Conservation (phyloP, 352 stramenopile species). For the Phytopythium cucurbitacearum region DNA sequence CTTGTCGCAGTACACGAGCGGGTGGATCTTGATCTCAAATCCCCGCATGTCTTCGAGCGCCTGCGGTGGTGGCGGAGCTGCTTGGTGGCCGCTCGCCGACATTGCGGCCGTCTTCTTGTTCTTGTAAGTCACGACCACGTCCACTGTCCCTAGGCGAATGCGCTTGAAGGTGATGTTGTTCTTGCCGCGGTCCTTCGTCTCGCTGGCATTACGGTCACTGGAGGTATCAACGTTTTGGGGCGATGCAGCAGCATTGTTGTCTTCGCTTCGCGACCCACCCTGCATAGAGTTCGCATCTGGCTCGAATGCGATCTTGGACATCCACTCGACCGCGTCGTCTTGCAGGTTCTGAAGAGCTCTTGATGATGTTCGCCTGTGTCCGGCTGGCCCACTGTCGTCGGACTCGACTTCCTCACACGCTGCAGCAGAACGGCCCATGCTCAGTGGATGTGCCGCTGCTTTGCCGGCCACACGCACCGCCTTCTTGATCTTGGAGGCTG, state of each 20-base stretch:
- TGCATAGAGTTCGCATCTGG: background rate
- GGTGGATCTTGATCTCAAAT: conserved; percentile 82
- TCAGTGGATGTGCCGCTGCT: conserved; percentile 44
- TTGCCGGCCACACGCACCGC: conserved; percentile 61
- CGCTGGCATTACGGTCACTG: conserved; percentile 19
- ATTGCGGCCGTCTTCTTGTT: conserved; percentile 47
- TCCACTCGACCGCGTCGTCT: conserved; percentile 41
- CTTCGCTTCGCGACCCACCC: background rate
- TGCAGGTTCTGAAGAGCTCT: conserved; percentile 24
- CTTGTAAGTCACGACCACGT: conserved; percentile 80
- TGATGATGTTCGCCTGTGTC: background rate
- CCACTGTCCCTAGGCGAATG: conserved; percentile 70
- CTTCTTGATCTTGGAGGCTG: conserved; percentile 40
- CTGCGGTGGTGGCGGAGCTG: conserved; percentile 22
- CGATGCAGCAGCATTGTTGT: background rate
- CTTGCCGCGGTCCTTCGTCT: conserved; percentile 38
- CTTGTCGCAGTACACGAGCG: conserved; percentile 86
- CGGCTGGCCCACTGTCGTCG: background rate
- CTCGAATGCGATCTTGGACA: conserved; percentile 14
- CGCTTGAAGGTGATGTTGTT: conserved; percentile 76
- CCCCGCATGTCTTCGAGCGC: conserved; percentile 82
- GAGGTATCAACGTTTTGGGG: conserved; percentile 2
- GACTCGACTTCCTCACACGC: conserved; percentile 1
- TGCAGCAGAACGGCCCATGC: conserved; percentile 15
- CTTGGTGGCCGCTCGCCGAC: conserved; percentile 8